Conservation (phyloP, 495 filamentous ascomycete genomes). For the Penicillium salamii region DNA sequence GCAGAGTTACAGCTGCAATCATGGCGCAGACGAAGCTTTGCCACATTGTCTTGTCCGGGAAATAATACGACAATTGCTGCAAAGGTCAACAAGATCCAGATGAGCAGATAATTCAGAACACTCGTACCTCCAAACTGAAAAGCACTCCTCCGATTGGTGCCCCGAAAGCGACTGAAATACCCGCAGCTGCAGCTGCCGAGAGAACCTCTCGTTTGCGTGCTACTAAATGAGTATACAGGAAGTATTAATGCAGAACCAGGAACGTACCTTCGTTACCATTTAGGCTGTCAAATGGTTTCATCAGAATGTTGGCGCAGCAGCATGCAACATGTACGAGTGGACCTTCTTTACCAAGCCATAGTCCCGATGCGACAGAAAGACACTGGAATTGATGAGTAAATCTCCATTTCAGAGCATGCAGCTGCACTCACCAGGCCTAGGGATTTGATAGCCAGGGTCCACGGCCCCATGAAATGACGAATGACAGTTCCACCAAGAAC, state of each 20-base stretch:
- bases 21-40: conserved; percentile 98
- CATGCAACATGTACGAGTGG: conserved; percentile 97
- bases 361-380: conserved; percentile 87
- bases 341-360: conserved; percentile 99
- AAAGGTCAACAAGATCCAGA: conserved; percentile 15
- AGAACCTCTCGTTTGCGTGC: conserved; percentile 94
- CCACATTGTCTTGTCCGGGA: conserved; percentile 99
- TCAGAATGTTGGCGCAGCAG: conserved; percentile 93
- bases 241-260: background rate
- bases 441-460: conserved; percentile 91
- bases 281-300: conserved; percentile 82
- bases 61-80: conserved; percentile 92
- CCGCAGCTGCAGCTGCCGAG: conserved; percentile 90
- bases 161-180: conserved; percentile 96
- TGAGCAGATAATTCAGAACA: too few species aligned
- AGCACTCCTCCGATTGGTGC: conserved; percentile 92
- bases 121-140: conserved; percentile 81
- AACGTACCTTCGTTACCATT: conserved; percentile 82
- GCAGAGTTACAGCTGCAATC: conserved; percentile 90
- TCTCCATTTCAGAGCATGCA: background rate
- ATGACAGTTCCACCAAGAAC: conserved; percentile 95
- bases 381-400: conserved; percentile 47
- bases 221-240: conserved; percentile 24
- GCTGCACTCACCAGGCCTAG: conserved; percentile 70
- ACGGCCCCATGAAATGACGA: conserved; percentile 82